Evolutionary conservation across 305 asterid genomes (phyloP), one percentile per base, ranked within the genome.

Genomic region (Fraxinus albicans): DNA sequence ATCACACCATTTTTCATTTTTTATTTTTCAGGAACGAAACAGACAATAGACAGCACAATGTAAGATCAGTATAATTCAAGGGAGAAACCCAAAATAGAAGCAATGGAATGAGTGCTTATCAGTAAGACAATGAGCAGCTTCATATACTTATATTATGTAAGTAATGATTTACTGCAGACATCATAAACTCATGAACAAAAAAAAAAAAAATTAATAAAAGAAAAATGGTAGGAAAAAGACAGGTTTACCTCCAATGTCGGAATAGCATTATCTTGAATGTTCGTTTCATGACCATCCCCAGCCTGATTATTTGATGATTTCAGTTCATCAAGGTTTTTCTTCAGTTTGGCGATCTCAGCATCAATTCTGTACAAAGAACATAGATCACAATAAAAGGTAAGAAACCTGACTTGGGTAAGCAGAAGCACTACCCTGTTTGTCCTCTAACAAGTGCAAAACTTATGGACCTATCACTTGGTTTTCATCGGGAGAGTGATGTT

Each of bases 351-450:
- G 86, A 95, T 88, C 90, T 97, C 93, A 63, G 91, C 89, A 89
- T 97, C 97, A 91, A 97, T 94, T 91, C 99, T 94, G 92, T 81
- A 65, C 53, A 85, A 44, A 82, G 79, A 77, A 86, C 83, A 86
- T 55, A 78, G 47, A 86, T 81, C 77, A 81, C 63, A 70, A 58
- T 34, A 82, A 67, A 81, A 63, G 80, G 27, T 72, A 72, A 72
- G 44, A 72, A 72, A 33, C 44, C 76, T 72, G 76, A 33, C 12
- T 72, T 29, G 23, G 76, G 3, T 4, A 25, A 72, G 42, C 44
- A 33, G 42, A 33, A 72, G 76, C 9, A 31, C 42, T 8, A 17
- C 76, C 42, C 76, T 1, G 44, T 33, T 72, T 15, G 74, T 67
- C 73, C 73, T 21, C 36, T 67, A 17, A 67, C 74, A 67, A 67